A percentile compares a stretch with the other conserved stretches of the same genome.
Evolutionary conservation across 345 rosid genomes (phyloP).

Genomic region (Melaleuca alternifolia): DNA sequence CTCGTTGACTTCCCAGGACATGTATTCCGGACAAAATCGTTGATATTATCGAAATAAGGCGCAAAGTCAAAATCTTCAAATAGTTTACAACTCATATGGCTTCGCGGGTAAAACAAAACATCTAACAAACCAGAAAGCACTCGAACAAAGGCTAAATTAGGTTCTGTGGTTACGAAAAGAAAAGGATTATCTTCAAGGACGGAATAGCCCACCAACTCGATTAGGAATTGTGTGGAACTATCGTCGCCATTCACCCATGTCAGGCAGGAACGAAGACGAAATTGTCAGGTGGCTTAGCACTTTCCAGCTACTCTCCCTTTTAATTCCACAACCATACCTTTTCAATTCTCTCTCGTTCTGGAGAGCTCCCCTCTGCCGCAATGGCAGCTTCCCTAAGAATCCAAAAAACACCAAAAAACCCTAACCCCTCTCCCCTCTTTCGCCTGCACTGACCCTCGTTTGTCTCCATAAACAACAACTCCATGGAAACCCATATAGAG

Average conservation of each 20-base stretch:
- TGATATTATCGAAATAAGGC: not conserved
- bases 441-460: no score
- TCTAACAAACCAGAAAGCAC: not conserved
- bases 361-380: no score
- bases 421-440: no score
- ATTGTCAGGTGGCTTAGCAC: not conserved
- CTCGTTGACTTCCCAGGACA: not conserved
- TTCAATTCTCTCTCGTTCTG: no score
- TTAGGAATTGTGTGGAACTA: not conserved
- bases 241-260: not conserved
- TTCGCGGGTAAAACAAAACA: not conserved
- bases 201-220: not conserved
- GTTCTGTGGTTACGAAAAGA: not conserved
- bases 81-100: not conserved
- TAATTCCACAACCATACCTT: no score
- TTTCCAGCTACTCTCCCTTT: no score
- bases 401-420: no score
- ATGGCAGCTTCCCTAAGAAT: no score
- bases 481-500: no score
- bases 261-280: not conserved
- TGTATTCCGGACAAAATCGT: not conserved
- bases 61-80: not conserved
- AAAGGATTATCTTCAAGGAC: not conserved
- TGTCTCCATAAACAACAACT: no score
- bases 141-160: not conserved